Percentiles rank a stretch among this genome's conserved stretches.
Conservation (phyloP, 345 rosid species). For the Moringa oleifera region DNA sequence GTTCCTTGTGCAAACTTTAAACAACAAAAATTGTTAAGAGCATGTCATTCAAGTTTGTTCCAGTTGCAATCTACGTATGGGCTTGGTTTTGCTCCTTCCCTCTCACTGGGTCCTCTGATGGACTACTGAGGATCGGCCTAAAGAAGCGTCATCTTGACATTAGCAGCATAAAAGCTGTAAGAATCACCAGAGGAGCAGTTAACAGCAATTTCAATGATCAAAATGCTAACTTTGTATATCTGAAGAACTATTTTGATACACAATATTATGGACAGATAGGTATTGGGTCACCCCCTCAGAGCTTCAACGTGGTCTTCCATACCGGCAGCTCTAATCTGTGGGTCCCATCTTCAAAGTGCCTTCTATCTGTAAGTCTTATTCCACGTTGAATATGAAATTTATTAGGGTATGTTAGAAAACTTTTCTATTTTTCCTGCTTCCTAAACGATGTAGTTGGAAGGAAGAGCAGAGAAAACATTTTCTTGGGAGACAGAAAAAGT, state of each 20-base stretch:
- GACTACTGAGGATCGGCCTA: constrained; percentile 33
- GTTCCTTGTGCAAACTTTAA: neutral
- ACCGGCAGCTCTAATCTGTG: constrained; percentile 62
- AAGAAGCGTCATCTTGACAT: constrained; percentile 33
- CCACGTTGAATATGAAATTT: neutral
- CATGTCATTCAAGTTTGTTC: constrained; percentile 18
- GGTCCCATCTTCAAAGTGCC: constrained; percentile 63
- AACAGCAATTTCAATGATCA: constrained; percentile 2
- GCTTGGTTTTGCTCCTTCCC: constrained; percentile 19
- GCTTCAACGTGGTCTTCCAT: constrained; percentile 48
- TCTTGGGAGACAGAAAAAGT: too few relatives aligned
- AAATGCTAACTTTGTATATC: constrained; percentile 28
- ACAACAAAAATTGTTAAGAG: neutral
- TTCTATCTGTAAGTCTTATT: constrained; percentile 39
- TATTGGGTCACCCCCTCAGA: constrained; percentile 58
- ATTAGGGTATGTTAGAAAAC: too few relatives aligned
- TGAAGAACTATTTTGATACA: constrained; percentile 46
- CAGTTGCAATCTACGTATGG: constrained; percentile 23
- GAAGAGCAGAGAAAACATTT: too few relatives aligned
- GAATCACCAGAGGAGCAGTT: constrained; percentile 13
- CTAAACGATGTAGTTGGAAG: too few relatives aligned
- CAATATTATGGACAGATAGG: constrained; percentile 69
- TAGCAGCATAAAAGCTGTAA: constrained; percentile 25
- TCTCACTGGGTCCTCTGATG: neutral
- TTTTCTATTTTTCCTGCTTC: neutral